Evolutionary conservation across 306 rosid genomes (phyloP), one percentile per base, ranked within the genome.

Genomic region (Dryas drummondii): DNA sequence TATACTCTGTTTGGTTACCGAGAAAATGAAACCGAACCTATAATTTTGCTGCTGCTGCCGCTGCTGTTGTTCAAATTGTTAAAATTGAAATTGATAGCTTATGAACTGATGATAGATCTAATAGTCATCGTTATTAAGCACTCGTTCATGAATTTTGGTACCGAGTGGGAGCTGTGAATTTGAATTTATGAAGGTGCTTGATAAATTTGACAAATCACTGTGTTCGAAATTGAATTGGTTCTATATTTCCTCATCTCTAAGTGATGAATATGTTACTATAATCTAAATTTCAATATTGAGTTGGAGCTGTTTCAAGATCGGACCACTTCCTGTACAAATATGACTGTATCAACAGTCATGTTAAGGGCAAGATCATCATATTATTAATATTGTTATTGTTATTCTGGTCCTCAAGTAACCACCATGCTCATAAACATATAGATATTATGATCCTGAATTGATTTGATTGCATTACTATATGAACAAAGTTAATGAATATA

Each of bases 1-100:
- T 46, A 1, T 65, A n/a, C 7, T 63, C 50, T 74, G 79, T 70
- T 80, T 75, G 67, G 60, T 75, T 87, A 48, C 53, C 46, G 65
- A 49, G 76, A 68, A 72, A 48, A 17, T 66, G 40, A 45, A 70
- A 58, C 6, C 5, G 58, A 17, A 9, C 22, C 46, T 26, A 7
- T 71, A 4, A 55, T 41, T n/a, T 53, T 52, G 5, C 26, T 37
- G 48, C 37, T 32, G 37, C 3, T 32, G 3, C 37, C 1, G 37
- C 37, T 32, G 40, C 1, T 32, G 3, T 2, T 2, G 37, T 2
- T 32, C n/a, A 52, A 52, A 40, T 7, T 32, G 0, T 14, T 26
- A 1, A 12, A 48, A 41, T 3, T 63, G 22, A 41, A 63, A 61
- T 14, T 6, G 14, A 12, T 61, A 1, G 46, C 46, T 14, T 17